Conservation (phyloP, 164 flowering plant species). For the Annona squamosa region DNA sequence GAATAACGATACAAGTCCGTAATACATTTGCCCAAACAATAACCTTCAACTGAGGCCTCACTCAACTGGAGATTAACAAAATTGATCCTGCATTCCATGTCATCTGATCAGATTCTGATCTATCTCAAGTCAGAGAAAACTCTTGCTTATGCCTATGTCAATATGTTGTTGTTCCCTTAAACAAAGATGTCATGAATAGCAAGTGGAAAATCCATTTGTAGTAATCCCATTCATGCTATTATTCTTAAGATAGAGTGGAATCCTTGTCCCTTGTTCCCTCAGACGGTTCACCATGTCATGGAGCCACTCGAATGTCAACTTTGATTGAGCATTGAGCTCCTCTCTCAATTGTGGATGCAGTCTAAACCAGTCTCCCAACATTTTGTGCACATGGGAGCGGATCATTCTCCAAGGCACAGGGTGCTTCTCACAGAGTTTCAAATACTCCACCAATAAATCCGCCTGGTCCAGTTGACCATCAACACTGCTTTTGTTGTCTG, state of each 20-base stretch:
- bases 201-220: constrained; percentile 19
- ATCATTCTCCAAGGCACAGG: constrained; percentile 98
- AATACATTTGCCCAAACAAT: not conserved
- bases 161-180: not conserved
- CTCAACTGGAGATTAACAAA: not conserved
- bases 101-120: no score
- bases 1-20: not conserved
- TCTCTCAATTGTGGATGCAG: constrained; percentile 61
- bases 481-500: constrained; percentile 21
- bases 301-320: constrained; percentile 78
- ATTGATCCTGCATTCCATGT: no score
- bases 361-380: constrained; percentile 93
- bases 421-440: constrained; percentile 77
- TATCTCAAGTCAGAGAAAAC: no score
- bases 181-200: constrained; percentile 1
- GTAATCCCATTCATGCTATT: constrained; percentile 4
- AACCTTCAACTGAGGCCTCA: not conserved
- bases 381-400: constrained; percentile 78
- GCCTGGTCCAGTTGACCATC: constrained; percentile 63
- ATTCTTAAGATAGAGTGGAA: constrained; percentile 56
- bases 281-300: constrained; percentile 66
- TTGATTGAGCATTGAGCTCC: constrained; percentile 63
- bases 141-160: no score
- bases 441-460: constrained; percentile 62
- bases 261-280: constrained; percentile 41